Conservation (phyloP, 2,329 filamentous ascomycete genomes). For the Penicillium sp. region DNA sequence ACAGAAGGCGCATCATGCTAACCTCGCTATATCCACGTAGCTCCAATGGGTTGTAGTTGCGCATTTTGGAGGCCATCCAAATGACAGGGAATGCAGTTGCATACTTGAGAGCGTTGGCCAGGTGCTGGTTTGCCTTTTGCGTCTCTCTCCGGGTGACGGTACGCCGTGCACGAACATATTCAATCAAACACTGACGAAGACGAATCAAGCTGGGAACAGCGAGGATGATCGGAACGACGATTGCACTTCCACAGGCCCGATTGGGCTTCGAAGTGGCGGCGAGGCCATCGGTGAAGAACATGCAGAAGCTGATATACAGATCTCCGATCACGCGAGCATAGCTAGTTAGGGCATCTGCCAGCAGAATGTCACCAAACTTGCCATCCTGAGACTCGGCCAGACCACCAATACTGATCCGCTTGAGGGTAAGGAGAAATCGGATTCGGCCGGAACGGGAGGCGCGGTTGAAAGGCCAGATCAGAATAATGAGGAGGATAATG, state of each 20-base stretch:
- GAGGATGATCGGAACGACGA: slow-evolving; percentile 81
- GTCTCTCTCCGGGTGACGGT: slow-evolving; percentile 40
- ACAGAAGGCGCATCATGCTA: slow-evolving; percentile 57
- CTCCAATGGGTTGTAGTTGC: slow-evolving; percentile 55
- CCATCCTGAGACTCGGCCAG: slow-evolving; percentile 83
- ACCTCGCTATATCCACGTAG: slow-evolving; percentile 53
- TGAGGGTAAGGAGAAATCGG: slow-evolving; percentile 71
- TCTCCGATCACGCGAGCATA: slow-evolving; percentile 92
- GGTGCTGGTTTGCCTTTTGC: slow-evolving; percentile 79
- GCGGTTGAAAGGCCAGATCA: slow-evolving; percentile 69
- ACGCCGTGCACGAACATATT: slow-evolving; percentile 71
- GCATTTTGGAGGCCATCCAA: slow-evolving; percentile 71
- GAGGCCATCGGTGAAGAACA: slow-evolving; percentile 72
- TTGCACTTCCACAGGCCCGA: slow-evolving; percentile 72
- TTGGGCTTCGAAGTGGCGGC: slow-evolving; percentile 79
- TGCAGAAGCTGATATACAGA: slow-evolving; percentile 83
- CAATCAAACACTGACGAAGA: slow-evolving; percentile 85
- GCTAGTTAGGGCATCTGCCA: slow-evolving; percentile 91
- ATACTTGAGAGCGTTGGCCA: slow-evolving; percentile 94
- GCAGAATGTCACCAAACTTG: slow-evolving; percentile 89
- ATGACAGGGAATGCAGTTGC: slow-evolving; percentile 92
- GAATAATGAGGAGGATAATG: slow-evolving; percentile 65
- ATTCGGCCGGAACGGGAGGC: slow-evolving; percentile 68
- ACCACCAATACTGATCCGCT: slow-evolving; percentile 77
- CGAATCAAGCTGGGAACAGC: slow-evolving; percentile 80